Conservation (phyloP, 2,329 filamentous ascomycete species). For the Diaporthe eres region DNA sequence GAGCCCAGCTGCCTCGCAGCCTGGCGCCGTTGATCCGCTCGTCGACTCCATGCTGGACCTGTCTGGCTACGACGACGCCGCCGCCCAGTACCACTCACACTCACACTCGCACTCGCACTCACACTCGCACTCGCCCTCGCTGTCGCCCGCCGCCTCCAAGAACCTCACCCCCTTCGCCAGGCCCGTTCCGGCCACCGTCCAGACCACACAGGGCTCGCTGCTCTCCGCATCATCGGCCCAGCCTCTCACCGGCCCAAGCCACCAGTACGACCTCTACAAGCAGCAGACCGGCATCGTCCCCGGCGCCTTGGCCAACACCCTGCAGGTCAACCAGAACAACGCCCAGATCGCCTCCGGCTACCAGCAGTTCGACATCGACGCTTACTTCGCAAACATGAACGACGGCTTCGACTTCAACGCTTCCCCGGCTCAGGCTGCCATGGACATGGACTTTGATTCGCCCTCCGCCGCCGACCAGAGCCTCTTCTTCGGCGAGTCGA, state of each 20-base stretch:
- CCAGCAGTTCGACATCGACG: constrained; percentile 62
- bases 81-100: constrained; percentile 43
- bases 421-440: constrained; percentile 71
- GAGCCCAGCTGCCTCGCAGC: constrained; percentile 48
- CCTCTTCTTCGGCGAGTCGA: constrained; percentile 74
- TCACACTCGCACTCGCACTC: constrained; percentile 52
- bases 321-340: constrained; percentile 79
- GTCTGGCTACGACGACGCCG: constrained; percentile 73
- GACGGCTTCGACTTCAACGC: constrained; percentile 82
- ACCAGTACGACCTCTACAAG: constrained; percentile 95
- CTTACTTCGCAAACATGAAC: constrained; percentile 68
- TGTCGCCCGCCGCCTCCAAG: constrained; percentile 70
- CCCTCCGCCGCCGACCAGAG: constrained; percentile 64
- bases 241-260: constrained; percentile 84
- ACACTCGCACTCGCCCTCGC: constrained; percentile 70
- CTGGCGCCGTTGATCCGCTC: constrained; percentile 62
- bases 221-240: constrained; percentile 62
- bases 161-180: constrained; percentile 61
- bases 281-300: constrained; percentile 95
- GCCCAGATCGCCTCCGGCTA: constrained; percentile 66
- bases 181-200: constrained; percentile 60
- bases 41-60: constrained; percentile 73
- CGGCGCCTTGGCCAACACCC: constrained; percentile 83
- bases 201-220: constrained; percentile 66
- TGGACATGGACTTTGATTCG: constrained; percentile 79